These are phyloP conservation scores for Dimargaris verticillata DNA, from an alignment of 192 early-diverging fungal genomes.

Conservation along the genomic window DNA sequence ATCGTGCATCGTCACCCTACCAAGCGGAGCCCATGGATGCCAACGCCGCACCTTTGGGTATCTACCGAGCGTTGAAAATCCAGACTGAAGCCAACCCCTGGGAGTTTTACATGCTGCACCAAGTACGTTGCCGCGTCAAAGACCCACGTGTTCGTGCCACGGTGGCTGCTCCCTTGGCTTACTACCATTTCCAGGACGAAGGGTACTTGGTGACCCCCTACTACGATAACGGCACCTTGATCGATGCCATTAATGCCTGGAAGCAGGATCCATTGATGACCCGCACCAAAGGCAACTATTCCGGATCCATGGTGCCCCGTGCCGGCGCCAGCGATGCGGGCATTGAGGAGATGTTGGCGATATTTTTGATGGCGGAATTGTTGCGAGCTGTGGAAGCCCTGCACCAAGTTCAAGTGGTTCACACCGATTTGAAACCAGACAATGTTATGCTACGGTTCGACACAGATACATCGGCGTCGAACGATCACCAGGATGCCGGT, in stretches of 20 bases:
- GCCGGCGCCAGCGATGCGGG: not conserved
- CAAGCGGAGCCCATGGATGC: not conserved
- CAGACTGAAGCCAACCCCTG: slow-evolving; percentile 5
- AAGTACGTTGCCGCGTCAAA: not conserved
- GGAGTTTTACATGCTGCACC: slow-evolving; percentile 7
- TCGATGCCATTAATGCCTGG: slow-evolving; percentile 12
- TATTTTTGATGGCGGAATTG: slow-evolving; percentile 6
- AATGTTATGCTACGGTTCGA: slow-evolving; percentile 9
- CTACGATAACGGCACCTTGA: slow-evolving; percentile 4
- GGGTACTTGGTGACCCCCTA: slow-evolving; percentile 10
- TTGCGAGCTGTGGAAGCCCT: slow-evolving; percentile 8
- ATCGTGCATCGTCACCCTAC: not conserved
- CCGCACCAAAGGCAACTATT: too few species aligned
- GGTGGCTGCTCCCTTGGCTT: not conserved
- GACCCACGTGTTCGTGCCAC: not conserved
- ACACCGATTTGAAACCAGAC: slow-evolving; percentile 11
- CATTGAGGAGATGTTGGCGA: slow-evolving; percentile 10
- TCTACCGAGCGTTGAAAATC: slow-evolving; percentile 8
- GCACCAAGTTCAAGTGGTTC: not conserved
- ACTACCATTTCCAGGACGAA: slow-evolving; percentile 9
- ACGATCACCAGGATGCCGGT: not conserved
- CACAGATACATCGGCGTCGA: too few species aligned
- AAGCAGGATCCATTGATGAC: not conserved
- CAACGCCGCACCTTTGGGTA: not conserved
- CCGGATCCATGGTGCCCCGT: not conserved